phyloP scores from a whole-genome alignment of 2,329 filamentous ascomycete genomes.

The Claviceps sp. region DNA sequence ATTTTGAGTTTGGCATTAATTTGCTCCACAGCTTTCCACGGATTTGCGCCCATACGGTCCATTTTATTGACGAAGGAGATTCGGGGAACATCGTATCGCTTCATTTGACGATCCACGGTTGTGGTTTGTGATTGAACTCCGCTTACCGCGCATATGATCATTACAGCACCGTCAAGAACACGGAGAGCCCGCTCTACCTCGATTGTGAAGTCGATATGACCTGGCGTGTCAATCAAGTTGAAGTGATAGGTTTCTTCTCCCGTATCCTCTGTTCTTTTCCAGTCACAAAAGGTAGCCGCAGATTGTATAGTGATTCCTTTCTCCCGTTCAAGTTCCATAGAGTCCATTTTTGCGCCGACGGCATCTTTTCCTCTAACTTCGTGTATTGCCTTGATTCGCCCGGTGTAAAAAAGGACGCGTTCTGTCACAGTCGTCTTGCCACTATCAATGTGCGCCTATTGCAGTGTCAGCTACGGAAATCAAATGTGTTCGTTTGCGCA shows the following conservation, averaged over 20 bases:
- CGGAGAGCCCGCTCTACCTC: slow-evolving; percentile 92
- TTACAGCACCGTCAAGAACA: slow-evolving; percentile 90
- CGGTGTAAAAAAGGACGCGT: slow-evolving; percentile 95
- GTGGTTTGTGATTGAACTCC: slow-evolving; percentile 97
- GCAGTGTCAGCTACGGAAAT: slow-evolving; percentile 7
- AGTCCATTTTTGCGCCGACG: slow-evolving; percentile 98
- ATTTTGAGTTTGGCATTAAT: slow-evolving; percentile 95
- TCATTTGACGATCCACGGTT: slow-evolving; percentile 97
- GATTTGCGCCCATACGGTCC: slow-evolving; percentile 97
- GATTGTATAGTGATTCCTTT: slow-evolving; percentile 99
- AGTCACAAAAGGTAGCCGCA: slow-evolving; percentile 94
- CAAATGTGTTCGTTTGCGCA: slow-evolving; percentile 6
- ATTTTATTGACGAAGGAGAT: slow-evolving; percentile 99
- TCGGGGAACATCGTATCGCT: slow-evolving; percentile 89
- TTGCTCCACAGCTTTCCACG: slow-evolving; percentile 93
- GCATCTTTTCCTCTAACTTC: slow-evolving; percentile 91
- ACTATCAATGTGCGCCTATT: slow-evolving; percentile 88
- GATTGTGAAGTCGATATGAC: slow-evolving; percentile 98
- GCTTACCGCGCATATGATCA: slow-evolving; percentile 96
- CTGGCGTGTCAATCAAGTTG: slow-evolving; percentile 96
- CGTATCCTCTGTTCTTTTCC: slow-evolving; percentile 74
- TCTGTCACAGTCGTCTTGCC: slow-evolving; percentile 96
- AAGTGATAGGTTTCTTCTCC: slow-evolving; percentile 88
- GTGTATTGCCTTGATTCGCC: slow-evolving; percentile 91
- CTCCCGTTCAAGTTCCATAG: slow-evolving; percentile 95